Conservation (phyloP, 164 flowering plant genomes). For the Houttuynia cordata region DNA sequence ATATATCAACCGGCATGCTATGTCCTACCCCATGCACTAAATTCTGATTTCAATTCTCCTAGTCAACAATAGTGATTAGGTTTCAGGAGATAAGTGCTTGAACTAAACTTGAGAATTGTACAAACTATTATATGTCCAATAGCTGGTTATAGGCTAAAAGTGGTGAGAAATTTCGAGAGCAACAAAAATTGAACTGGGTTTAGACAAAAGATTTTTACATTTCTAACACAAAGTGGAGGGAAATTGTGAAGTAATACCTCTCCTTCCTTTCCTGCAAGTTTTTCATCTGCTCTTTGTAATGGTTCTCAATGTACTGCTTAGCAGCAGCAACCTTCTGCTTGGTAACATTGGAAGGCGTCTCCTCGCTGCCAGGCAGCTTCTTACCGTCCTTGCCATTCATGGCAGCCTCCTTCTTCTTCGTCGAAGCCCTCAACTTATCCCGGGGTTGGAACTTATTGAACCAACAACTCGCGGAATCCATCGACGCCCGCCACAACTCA, state of each 20-base stretch:
- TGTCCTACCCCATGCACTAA: too few relatives aligned
- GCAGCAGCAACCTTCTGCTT: conserved; percentile 97
- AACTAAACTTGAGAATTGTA: too few relatives aligned
- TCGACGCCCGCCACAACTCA: background rate
- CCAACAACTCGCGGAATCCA: conserved; percentile 47
- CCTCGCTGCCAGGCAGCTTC: conserved; percentile 38
- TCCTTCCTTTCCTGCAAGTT: conserved; percentile 76
- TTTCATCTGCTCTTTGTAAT: conserved; percentile 95
- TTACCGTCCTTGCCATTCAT: conserved; percentile 33
- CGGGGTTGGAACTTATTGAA: conserved; percentile 43
- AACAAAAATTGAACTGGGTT: too few relatives aligned
- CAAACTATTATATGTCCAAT: too few relatives aligned
- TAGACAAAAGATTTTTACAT: too few relatives aligned
- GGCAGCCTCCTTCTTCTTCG: conserved; percentile 42
- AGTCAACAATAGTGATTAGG: too few relatives aligned
- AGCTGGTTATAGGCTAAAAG: too few relatives aligned
- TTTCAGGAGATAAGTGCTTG: too few relatives aligned
- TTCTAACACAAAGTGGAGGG: background rate
- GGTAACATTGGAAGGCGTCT: conserved; percentile 68
- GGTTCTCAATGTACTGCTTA: conserved; percentile 90
- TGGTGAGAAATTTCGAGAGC: too few relatives aligned
- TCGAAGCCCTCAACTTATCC: conserved; percentile 36
- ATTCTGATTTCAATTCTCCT: too few relatives aligned
- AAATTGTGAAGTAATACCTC: conserved; percentile 36
- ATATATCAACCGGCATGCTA: too few relatives aligned